These are phyloP conservation scores for Prunus mongolica DNA, from an alignment of 306 rosid species.

Conservation along the genomic window DNA sequence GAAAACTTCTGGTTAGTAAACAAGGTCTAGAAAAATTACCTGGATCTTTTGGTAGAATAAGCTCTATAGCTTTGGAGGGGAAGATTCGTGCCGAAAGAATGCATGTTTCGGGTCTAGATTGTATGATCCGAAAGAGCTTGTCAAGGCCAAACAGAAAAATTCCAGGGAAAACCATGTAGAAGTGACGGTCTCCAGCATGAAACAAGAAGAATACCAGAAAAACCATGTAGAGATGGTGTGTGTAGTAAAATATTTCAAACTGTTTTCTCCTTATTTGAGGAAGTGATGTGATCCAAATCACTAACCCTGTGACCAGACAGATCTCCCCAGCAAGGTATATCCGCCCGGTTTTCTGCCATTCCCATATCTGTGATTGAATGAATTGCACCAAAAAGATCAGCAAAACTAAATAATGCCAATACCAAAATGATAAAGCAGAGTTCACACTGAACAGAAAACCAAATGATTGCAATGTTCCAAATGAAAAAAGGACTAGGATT, in stretches of 20 bases:
- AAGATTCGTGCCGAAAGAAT: slow-evolving; percentile 57
- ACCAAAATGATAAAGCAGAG: background rate
- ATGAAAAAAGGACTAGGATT: slow-evolving; percentile 12
- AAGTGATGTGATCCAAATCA: slow-evolving; percentile 78
- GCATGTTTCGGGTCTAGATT: slow-evolving; percentile 70
- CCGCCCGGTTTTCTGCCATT: slow-evolving; percentile 80
- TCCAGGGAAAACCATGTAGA: slow-evolving; percentile 72
- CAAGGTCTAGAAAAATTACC: slow-evolving; percentile 27
- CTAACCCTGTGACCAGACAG: slow-evolving; percentile 50
- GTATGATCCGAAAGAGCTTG: slow-evolving; percentile 67
- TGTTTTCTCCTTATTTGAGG: slow-evolving; percentile 77
- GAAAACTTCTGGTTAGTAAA: background rate
- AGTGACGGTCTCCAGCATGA: slow-evolving; percentile 89
- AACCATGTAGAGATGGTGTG: slow-evolving; percentile 72
- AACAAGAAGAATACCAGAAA: slow-evolving; percentile 84
- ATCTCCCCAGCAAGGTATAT: slow-evolving; percentile 87
- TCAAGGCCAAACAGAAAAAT: slow-evolving; percentile 80
- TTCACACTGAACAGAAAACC: too few species aligned
- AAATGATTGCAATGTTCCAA: too few species aligned
- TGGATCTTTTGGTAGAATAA: slow-evolving; percentile 71
- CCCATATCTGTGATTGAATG: slow-evolving; percentile 51
- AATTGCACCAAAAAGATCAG: background rate
- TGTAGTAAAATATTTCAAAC: slow-evolving; percentile 83
- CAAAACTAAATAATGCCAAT: slow-evolving; percentile 2
- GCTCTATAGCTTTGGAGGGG: slow-evolving; percentile 67